Conservation (phyloP, 768 basidiomycete species). For the Psilocybe tampanensis region DNA sequence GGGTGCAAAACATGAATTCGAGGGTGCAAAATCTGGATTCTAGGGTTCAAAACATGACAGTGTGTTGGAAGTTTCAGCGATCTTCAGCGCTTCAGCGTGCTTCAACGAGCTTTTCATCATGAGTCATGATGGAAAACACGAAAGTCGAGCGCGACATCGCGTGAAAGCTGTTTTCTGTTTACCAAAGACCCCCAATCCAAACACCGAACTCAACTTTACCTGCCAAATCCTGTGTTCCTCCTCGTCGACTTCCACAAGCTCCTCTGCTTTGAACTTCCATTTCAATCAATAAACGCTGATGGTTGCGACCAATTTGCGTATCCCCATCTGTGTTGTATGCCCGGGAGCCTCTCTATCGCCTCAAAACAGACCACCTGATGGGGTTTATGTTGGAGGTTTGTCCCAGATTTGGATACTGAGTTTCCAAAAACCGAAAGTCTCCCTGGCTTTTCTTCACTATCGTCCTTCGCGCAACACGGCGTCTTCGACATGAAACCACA, state of each 20-base stretch:
- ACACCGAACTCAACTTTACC: background rate
- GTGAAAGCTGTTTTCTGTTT: constrained; percentile 6
- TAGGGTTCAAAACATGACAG: too few species aligned
- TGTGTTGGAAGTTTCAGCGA: background rate
- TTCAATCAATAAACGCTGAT: constrained; percentile 7
- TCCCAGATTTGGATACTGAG: background rate
- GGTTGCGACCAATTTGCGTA: background rate
- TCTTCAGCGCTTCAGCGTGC: background rate
- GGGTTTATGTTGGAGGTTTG: background rate
- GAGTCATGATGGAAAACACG: constrained; percentile 12
- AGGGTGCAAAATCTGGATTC: background rate
- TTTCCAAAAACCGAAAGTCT: background rate
- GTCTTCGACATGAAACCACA: background rate
- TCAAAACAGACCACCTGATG: background rate
- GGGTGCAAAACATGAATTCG: background rate
- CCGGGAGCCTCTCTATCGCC: constrained; percentile 8
- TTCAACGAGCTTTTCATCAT: background rate
- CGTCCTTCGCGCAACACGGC: background rate
- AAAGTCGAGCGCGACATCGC: background rate
- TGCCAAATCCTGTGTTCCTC: background rate
- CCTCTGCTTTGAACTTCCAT: constrained; percentile 8
- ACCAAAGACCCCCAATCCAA: background rate
- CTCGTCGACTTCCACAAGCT: background rate
- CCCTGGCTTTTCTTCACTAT: background rate
- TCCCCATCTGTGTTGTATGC: background rate